Evolutionary conservation across 805 yeast genomes (phyloP).

Genomic region (Spathaspora arborariae): DNA sequence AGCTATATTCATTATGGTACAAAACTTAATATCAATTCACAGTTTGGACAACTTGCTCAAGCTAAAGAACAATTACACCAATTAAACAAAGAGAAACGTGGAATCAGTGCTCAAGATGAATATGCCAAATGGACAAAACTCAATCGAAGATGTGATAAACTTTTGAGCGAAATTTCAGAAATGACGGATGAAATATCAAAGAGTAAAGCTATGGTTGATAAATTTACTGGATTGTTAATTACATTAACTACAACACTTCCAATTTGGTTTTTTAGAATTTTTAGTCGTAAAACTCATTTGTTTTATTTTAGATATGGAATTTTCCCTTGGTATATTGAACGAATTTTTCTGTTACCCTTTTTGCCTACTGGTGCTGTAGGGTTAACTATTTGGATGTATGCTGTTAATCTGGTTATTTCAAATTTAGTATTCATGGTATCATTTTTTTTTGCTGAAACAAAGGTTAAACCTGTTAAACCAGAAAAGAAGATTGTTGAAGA

Average conservation of each 20-base stretch:
- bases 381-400: slow-evolving; percentile 52
- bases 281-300: slow-evolving; percentile 51
- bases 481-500: slow-evolving; percentile 8
- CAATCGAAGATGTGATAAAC: slow-evolving; percentile 63
- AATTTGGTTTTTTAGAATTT: slow-evolving; percentile 44
- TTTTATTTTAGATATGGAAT: slow-evolving; percentile 56
- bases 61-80: slow-evolving; percentile 43
- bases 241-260: slow-evolving; percentile 44
- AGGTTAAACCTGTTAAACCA: slow-evolving; percentile 11
- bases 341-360: slow-evolving; percentile 60
- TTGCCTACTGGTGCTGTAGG: slow-evolving; percentile 63
- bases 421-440: slow-evolving; percentile 16
- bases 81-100: slow-evolving; percentile 49
- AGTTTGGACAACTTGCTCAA: slow-evolving; percentile 17
- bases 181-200: slow-evolving; percentile 36
- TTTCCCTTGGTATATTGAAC: slow-evolving; percentile 53
- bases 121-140: slow-evolving; percentile 95
- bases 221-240: slow-evolving; percentile 28
- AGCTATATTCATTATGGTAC: slow-evolving; percentile 30
- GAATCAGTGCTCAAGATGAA: slow-evolving; percentile 84
- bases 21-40: slow-evolving; percentile 27
- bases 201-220: slow-evolving; percentile 31
- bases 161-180: slow-evolving; percentile 48
- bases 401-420: slow-evolving; percentile 30
- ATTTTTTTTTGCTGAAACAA: slow-evolving; percentile 17